phyloP scores from a whole-genome alignment of 768 basidiomycete genomes.

The Suillus placidus region DNA sequence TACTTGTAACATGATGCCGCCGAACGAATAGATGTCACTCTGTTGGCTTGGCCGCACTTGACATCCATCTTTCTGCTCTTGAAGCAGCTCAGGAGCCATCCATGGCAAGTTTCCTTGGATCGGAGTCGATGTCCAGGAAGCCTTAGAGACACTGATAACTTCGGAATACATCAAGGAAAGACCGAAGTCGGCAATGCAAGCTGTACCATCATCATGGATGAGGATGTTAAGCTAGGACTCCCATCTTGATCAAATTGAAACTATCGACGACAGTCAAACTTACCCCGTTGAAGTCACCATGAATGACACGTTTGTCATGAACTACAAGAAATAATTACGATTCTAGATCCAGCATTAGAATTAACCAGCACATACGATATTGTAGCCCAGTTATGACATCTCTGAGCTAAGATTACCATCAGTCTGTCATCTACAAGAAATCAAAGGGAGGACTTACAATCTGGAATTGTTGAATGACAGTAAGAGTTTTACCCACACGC shows the following conservation, averaged over 20 bases:
- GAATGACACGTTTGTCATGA: constrained; percentile 1
- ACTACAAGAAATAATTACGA: constrained; percentile 4
- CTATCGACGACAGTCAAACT: constrained; percentile 11
- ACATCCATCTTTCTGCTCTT: neutral
- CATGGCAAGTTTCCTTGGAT: constrained; percentile 7
- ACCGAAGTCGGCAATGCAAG: constrained; percentile 4
- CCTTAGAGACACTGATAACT: neutral
- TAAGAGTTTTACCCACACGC: neutral
- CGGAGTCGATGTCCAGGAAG: neutral
- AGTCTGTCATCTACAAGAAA: neutral
- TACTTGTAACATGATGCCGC: constrained; percentile 36
- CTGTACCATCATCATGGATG: constrained; percentile 5
- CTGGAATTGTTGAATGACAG: constrained; percentile 9
- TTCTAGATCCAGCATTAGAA: constrained; percentile 22
- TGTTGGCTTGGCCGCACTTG: neutral
- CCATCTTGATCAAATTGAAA: neutral
- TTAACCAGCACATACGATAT: neutral
- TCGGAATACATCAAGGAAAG: constrained; percentile 4
- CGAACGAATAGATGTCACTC: constrained; percentile 48
- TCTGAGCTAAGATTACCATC: neutral
- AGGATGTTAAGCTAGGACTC: constrained; percentile 7
- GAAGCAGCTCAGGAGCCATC: constrained; percentile 11
- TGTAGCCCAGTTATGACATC: constrained; percentile 3
- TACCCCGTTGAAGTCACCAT: constrained; percentile 10
- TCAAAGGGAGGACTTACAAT: constrained; percentile 15